Conservation (phyloP, 75 land plant species). For the Isoetes taiwanensis region DNA sequence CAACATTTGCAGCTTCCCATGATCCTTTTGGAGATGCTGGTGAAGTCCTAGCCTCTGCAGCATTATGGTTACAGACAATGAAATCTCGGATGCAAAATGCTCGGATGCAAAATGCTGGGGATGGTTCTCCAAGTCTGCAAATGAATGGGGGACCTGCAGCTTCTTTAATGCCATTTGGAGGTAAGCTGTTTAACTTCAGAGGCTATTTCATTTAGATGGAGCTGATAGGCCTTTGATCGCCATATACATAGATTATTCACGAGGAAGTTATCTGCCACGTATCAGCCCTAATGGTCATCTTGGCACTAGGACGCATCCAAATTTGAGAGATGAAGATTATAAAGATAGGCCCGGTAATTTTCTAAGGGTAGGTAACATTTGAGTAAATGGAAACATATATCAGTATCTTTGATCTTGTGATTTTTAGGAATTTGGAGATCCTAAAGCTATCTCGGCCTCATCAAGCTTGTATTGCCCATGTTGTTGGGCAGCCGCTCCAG, state of each 20-base stretch:
- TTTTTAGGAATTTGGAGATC: slow-evolving; percentile 27
- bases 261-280: slow-evolving; percentile 6
- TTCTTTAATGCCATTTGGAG: slow-evolving; percentile 7
- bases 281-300: not conserved
- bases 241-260: not conserved
- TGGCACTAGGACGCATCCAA: slow-evolving; percentile 8
- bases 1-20: slow-evolving; percentile 28
- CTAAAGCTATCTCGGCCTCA: too few species aligned
- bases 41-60: slow-evolving; percentile 25
- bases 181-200: not conserved
- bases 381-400: not conserved
- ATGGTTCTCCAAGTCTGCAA: too few species aligned
- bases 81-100: slow-evolving; percentile 27
- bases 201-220: not conserved
- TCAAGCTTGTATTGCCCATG: too few species aligned
- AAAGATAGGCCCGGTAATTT: slow-evolving; percentile 27
- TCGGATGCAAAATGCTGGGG: too few species aligned
- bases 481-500: too few species aligned
- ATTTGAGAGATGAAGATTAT: slow-evolving; percentile 20
- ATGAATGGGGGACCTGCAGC: slow-evolving; percentile 9
- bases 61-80: slow-evolving; percentile 28
- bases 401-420: too few species aligned
- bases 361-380: slow-evolving; percentile 10
- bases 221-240: too few species aligned
- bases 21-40: slow-evolving; percentile 28